phyloP scores from a whole-genome alignment of 2,329 filamentous ascomycete genomes.

The Phialophora chinensis region DNA sequence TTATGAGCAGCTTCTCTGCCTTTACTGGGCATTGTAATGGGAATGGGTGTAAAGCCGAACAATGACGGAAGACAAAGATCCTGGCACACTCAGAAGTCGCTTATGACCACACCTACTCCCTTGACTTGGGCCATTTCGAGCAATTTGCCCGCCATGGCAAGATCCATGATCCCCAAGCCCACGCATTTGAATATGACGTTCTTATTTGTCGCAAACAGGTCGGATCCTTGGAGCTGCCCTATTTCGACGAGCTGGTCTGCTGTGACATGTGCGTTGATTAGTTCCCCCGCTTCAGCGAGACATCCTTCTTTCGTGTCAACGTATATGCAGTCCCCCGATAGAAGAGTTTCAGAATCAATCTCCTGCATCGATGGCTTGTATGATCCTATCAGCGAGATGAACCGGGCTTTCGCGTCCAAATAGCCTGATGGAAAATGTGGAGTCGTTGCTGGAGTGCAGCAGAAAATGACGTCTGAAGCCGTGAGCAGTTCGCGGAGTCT shows the following conservation, averaged over 20 bases:
- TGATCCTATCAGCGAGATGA: slow-evolving; percentile 60
- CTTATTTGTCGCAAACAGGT: slow-evolving; percentile 37
- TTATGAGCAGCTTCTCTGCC: neutral
- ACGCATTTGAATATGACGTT: slow-evolving; percentile 60
- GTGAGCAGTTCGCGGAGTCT: slow-evolving; percentile 43
- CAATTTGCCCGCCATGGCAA: slow-evolving; percentile 52
- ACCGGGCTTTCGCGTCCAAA: slow-evolving; percentile 49
- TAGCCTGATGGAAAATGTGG: slow-evolving; percentile 52
- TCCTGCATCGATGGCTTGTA: slow-evolving; percentile 62
- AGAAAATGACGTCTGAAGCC: slow-evolving; percentile 54
- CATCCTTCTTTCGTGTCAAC: slow-evolving; percentile 68
- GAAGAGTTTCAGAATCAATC: slow-evolving; percentile 53
- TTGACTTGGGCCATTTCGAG: slow-evolving; percentile 46
- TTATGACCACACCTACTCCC: slow-evolving; percentile 45
- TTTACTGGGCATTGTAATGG: neutral
- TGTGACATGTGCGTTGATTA: slow-evolving; percentile 50
- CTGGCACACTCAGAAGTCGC: slow-evolving; percentile 44
- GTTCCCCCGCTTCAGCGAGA: slow-evolving; percentile 42
- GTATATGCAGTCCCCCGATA: slow-evolving; percentile 62
- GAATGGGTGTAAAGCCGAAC: neutral
- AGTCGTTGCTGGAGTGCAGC: slow-evolving; percentile 55
- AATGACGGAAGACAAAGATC: neutral
- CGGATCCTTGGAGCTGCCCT: slow-evolving; percentile 46
- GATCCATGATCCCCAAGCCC: slow-evolving; percentile 58
- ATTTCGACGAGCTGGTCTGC: slow-evolving; percentile 51